Percentiles rank a stretch among this genome's conserved stretches.
These are phyloP conservation scores for Aegilops bicornis DNA, from an alignment of 176 grass and related monocot species.

Conservation along the genomic window DNA sequence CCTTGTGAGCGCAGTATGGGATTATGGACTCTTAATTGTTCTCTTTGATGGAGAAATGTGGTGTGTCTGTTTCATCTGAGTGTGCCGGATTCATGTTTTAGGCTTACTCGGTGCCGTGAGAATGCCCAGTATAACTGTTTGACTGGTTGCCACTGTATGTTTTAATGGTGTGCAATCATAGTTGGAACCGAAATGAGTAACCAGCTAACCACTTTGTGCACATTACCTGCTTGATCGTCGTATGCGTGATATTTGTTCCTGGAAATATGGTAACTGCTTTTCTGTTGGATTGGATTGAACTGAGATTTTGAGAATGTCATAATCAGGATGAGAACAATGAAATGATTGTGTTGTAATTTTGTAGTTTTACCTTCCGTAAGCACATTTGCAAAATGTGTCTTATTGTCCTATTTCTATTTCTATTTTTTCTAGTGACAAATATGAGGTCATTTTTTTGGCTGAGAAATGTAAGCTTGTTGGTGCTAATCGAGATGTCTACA, in stretches of 20 bases:
- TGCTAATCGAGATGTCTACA: slow-evolving; percentile 10
- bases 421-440: neutral
- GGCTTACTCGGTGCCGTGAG: neutral
- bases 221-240: neutral
- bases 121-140: neutral
- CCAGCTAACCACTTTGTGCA: neutral
- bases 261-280: neutral
- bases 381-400: neutral
- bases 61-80: neutral
- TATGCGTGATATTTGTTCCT: neutral
- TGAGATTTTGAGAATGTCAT: neutral
- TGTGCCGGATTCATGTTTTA: neutral
- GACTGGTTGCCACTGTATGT: neutral
- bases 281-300: neutral
- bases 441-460: neutral
- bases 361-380: neutral
- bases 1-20: neutral
- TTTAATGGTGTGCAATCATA: neutral
- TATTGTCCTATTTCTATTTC: neutral
- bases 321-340: neutral
- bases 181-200: neutral
- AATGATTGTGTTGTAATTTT: neutral
- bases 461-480: neutral
- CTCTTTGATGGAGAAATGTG: neutral
- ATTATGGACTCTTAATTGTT: neutral